Base-by-base conservation (phyloP, 192 early-diverging fungal genomes). In the Linnemannia exigua region DNA sequence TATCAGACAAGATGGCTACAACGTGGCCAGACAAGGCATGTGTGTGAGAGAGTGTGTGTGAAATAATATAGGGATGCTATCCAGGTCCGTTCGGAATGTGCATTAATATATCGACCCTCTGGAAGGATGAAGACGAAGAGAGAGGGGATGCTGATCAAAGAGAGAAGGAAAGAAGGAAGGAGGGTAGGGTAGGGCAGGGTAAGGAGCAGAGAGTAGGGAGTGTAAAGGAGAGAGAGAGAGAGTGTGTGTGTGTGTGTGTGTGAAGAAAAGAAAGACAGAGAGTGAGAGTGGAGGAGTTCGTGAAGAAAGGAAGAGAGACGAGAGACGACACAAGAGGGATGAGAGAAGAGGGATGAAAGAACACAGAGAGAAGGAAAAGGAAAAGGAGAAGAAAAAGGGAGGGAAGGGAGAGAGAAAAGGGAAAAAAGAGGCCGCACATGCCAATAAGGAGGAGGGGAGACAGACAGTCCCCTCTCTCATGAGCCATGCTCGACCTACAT, bases 81-180 rank as follows among this genome's bases (percentile, higher is more conserved):
- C 19, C 38, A 41, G 68, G 68, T 38, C 20, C 25, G 72, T 54
- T 66, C 46, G 74, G 74, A 75, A 75, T 75, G 74, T 63, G 38
- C 25, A 75, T 75, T 38, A 63, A 61, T 54, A 61, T 54, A 28
- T 63, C 35, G 54, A 44, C n/a, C 28, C 19, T 72, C 44, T n/a
- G n/a, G n/a, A n/a, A n/a, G 47, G 47, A 47, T 72, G 71, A 33
- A 72, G 20, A 11, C 22, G 3, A 50, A 50, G 33, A 28, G 51
- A 41, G 41, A 35, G 15, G 15, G 15, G 28, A 31, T 36, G 47
- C 28, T 58, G 47, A 25, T 38, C 41, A 44, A 63, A 14, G n/a
- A 25, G 9, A 48, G 44, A n/a, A 74, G 35, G 41, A 48, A 25
- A n/a, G 61, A 67, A 37, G 47, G 35, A 38, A 22, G 20, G 50